Base-by-base conservation (phyloP, 495 filamentous ascomycete genomes). In the Aspergillus campestris region DNA sequence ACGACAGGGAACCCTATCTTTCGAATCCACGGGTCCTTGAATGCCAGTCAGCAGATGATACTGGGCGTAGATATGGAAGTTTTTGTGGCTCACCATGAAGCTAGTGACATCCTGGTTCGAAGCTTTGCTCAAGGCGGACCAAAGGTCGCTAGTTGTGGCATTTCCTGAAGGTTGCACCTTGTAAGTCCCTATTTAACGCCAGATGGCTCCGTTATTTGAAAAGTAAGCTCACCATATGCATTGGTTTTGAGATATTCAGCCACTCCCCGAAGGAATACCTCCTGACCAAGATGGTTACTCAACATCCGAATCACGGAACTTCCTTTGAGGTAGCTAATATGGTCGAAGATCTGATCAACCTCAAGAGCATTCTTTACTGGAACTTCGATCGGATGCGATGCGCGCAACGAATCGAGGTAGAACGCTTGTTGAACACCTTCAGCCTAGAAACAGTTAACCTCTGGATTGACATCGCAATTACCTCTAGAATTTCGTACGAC, bases 231-330 rank as follows among this genome's bases (percentile, higher is more conserved):
- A 68, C 73, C 79, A 56, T 95, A 96, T 45, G 81, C 79, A 59
- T 96, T 84, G 27, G 80, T 74, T 64, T 91, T 88, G 31, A 98
- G 76, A 65, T 98, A 98, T 40, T 79, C 77, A 1, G 86, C 81
- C 36, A 98, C 88, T 34, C 92, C 92, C 51, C 82, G 75, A 32
- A 98, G 73, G 74, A 98, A 98, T 1, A 75, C 84, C 57, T 94
- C 76, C 32, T 82, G 79, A 10, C 87, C 87, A 27, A 98, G 81
- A 60, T 96, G 84, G 44, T 79, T 78, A 38, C 86, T 87, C 47
- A 98, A 66, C 92, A 96, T 96, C 53, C 92, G 81, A 59, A 98
- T 92, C 41, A 91, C 85, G 24, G 88, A 92, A 65, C 87, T 92
- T 36, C 92, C 92, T 65, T 98, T 98, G 37, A 89, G 73, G 61